phyloP scores from a whole-genome alignment of 1,284 basidiomycete species.

The Irpex sp. region DNA sequence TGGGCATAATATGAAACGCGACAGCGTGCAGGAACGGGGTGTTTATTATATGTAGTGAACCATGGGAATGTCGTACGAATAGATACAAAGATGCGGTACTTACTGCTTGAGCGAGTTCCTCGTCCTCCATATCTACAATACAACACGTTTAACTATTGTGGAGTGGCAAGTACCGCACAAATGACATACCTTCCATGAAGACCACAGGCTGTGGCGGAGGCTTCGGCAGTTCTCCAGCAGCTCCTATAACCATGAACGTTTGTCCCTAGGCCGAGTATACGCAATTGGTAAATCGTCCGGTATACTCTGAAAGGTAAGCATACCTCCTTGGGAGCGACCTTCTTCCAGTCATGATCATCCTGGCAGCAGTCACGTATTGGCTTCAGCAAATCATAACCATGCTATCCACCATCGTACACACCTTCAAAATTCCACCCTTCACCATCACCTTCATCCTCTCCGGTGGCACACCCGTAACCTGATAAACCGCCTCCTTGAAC shows the following conservation, averaged over 20 bases:
- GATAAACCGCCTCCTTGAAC: slow-evolving; percentile 85
- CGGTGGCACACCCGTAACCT: slow-evolving; percentile 81
- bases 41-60: neutral
- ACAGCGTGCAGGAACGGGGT: neutral
- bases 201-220: slow-evolving; percentile 76
- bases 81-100: slow-evolving; percentile 20
- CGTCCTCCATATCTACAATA: slow-evolving; percentile 78
- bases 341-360: slow-evolving; percentile 86
- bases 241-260: slow-evolving; percentile 87
- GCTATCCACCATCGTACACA: slow-evolving; percentile 23
- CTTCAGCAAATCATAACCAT: neutral
- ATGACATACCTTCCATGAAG: slow-evolving; percentile 70
- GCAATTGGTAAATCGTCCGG: neutral
- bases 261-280: slow-evolving; percentile 48
- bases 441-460: slow-evolving; percentile 98
- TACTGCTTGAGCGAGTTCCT: slow-evolving; percentile 77
- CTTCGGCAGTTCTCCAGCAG: slow-evolving; percentile 88
- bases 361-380: slow-evolving; percentile 24
- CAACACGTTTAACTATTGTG: neutral
- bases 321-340: slow-evolving; percentile 79
- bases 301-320: slow-evolving; percentile 19
- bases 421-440: slow-evolving; percentile 92
- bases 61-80: neutral
- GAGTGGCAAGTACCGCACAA: neutral
- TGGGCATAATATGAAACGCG: neutral